These are phyloP conservation scores for Claviceps quebecensis DNA, from an alignment of 2,329 filamentous ascomycete species.

Conservation along the genomic window DNA sequence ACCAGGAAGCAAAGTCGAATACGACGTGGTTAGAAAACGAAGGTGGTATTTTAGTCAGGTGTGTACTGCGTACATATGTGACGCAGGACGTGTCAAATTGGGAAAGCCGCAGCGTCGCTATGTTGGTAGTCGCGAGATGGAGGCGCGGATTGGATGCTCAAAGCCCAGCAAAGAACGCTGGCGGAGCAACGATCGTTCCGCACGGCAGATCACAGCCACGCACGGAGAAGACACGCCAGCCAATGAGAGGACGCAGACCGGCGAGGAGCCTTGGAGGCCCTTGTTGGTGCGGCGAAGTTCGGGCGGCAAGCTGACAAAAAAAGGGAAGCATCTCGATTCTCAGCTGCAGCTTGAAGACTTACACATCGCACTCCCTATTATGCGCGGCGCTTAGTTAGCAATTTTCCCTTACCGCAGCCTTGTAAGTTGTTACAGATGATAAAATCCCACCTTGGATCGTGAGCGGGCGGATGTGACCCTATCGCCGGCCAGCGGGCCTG, in stretches of 20 bases:
- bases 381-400: neutral
- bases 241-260: neutral
- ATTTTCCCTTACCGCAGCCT: neutral
- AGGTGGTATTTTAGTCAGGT: slow-evolving; percentile 1
- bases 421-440: neutral
- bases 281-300: neutral
- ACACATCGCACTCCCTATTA: neutral
- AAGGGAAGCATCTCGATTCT: neutral
- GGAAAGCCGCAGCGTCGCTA: neutral
- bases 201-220: no score
- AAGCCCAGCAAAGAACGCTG: neutral
- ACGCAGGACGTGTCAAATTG: neutral
- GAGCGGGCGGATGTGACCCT: no score
- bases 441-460: neutral
- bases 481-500: no score
- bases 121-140: neutral
- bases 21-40: neutral
- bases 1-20: neutral
- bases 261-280: neutral
- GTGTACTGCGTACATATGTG: neutral
- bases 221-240: neutral
- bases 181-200: neutral
- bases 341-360: neutral
- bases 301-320: no score
- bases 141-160: neutral